A percentile compares a stretch with the other conserved stretches of the same genome.
Evolutionary conservation across 768 basidiomycete genomes (phyloP).

Genomic region (Dentipellis fragilis): DNA sequence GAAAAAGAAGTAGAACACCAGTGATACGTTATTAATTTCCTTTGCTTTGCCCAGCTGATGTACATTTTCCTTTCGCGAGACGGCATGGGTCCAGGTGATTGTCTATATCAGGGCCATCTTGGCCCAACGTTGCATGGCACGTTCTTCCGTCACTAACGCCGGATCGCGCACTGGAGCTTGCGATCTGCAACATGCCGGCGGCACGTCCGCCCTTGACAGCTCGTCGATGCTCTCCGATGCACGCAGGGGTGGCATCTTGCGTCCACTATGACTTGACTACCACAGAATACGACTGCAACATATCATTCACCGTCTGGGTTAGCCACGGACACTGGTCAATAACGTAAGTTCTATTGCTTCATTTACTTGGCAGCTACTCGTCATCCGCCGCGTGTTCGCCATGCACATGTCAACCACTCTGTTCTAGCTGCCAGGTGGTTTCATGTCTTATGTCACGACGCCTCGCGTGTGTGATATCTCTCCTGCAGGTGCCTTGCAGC

Average conservation of each 20-base stretch:
- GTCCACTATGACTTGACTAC: no score
- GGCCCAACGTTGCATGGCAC: no score
- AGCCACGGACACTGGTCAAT: no score
- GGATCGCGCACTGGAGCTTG: no score
- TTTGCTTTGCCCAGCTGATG: no score
- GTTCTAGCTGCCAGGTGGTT: neutral
- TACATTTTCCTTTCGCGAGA: neutral
- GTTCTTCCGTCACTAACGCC: no score
- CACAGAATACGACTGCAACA: no score
- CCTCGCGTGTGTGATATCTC: neutral
- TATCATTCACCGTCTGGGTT: no score
- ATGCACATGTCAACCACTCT: conserved; percentile 2
- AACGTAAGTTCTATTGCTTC: no score
- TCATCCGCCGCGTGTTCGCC: conserved; percentile 12
- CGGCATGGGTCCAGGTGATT: neutral
- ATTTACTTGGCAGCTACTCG: neutral
- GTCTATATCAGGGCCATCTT: no score
- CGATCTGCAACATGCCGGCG: neutral
- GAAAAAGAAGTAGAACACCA: conserved; percentile 48
- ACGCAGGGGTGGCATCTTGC: no score
- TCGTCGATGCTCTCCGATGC: neutral
- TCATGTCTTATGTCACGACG: neutral
- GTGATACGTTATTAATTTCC: neutral
- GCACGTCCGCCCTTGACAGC: no score
- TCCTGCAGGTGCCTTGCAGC: neutral